Evolutionary conservation across 2,329 filamentous ascomycete species (phyloP).

Genomic region (Rhinocladiella similis): DNA sequence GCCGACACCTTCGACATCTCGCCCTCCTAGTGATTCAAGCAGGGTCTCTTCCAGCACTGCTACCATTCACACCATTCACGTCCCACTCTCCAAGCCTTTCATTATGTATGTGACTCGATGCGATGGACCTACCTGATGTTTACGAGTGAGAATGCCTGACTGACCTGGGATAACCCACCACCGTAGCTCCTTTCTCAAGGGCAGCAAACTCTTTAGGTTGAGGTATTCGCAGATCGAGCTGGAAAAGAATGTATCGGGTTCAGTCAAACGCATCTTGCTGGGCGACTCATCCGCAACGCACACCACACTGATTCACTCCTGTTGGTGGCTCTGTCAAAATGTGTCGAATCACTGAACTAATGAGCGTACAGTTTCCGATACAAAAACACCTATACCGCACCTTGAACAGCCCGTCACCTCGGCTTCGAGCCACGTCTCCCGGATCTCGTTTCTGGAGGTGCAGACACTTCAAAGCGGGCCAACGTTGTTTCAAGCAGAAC

Average conservation of each 20-base stretch:
- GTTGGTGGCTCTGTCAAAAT: constrained; percentile 28
- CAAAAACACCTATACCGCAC: constrained; percentile 42
- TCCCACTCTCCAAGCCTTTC: constrained; percentile 16
- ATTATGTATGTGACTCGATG: constrained; percentile 13
- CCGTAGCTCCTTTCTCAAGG: constrained; percentile 40
- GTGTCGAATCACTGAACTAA: constrained; percentile 5
- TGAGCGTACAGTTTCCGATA: constrained; percentile 35
- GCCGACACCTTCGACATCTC: constrained; percentile 32
- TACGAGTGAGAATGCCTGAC: constrained; percentile 13
- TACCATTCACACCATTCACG: constrained; percentile 17
- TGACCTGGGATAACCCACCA: constrained; percentile 35
- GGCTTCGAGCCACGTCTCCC: constrained; percentile 35
- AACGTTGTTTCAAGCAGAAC: constrained; percentile 41
- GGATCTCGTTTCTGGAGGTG: constrained; percentile 44
- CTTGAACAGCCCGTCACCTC: constrained; percentile 42
- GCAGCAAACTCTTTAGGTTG: constrained; percentile 41
- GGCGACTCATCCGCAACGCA: constrained; percentile 40
- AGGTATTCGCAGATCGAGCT: constrained; percentile 42
- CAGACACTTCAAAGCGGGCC: constrained; percentile 43
- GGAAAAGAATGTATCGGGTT: constrained; percentile 39
- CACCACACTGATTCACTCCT: constrained; percentile 39
- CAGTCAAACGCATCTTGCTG: constrained; percentile 39
- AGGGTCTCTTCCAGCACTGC: constrained; percentile 25
- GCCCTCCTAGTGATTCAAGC: constrained; percentile 26
- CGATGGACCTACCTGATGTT: too few species aligned